Conservation (phyloP, 164 flowering plant genomes). For the Tetrastigma voinierianum region DNA sequence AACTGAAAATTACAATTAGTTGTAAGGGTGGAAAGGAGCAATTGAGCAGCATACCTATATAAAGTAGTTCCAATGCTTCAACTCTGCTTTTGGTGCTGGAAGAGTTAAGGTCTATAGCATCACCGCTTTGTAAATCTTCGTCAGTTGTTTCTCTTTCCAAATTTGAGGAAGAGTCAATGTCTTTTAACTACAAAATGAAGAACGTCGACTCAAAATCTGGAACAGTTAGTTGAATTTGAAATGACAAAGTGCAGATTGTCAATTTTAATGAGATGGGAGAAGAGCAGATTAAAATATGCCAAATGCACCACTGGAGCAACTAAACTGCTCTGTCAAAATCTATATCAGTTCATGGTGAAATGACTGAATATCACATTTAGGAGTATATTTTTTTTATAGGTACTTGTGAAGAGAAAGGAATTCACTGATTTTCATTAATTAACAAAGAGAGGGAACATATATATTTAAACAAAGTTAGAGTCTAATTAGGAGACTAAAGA, state of each 20-base stretch:
- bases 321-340: no score
- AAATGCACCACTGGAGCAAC: no score
- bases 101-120: conserved; percentile 13
- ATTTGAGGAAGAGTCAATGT: not conserved
- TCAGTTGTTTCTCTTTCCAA: conserved; percentile 13
- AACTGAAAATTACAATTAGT: not conserved
- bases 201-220: not conserved
- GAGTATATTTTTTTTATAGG: no score
- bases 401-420: no score
- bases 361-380: no score
- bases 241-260: not conserved
- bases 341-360: no score
- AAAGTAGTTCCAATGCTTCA: conserved; percentile 6
- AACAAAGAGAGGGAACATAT: no score
- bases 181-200: conserved; percentile 19
- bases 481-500: no score
- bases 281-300: not conserved
- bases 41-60: conserved; percentile 12
- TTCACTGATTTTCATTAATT: no score
- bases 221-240: not conserved
- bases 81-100: conserved; percentile 12
- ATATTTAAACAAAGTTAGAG: no score
- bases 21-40: not conserved
- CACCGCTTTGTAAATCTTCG: conserved; percentile 9
- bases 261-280: not conserved